A percentile compares a stretch with the other conserved stretches of the same genome.
Conservation (phyloP, 2,329 filamentous ascomycete species). For the Microcyclosporella mali region DNA sequence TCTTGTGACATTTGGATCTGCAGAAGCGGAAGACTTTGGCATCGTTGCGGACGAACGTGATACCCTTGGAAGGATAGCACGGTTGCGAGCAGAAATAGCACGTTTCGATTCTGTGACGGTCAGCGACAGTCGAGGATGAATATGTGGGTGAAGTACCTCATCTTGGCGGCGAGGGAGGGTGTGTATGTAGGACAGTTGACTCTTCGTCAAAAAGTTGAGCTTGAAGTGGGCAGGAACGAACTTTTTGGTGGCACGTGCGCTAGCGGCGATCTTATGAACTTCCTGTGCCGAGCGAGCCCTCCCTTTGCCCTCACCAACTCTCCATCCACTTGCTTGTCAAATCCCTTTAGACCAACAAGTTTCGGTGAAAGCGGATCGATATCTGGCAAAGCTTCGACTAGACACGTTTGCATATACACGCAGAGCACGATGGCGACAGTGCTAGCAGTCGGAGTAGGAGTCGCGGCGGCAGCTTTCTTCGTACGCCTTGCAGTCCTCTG, state of each 20-base stretch:
- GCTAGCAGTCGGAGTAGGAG: slow-evolving; percentile 53
- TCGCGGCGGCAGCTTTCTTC: slow-evolving; percentile 61
- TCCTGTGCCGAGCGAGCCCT: not conserved
- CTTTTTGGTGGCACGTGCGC: slow-evolving; percentile 2
- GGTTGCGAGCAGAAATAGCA: slow-evolving; percentile 68
- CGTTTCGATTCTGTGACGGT: slow-evolving; percentile 49
- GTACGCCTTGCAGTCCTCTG: slow-evolving; percentile 36
- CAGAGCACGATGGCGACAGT: slow-evolving; percentile 50
- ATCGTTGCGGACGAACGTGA: slow-evolving; percentile 63
- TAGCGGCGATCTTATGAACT: not conserved
- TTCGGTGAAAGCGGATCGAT: no score
- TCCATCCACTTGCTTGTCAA: not conserved
- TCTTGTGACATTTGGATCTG: slow-evolving; percentile 61
- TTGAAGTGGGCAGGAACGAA: slow-evolving; percentile 2
- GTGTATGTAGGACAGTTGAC: not conserved
- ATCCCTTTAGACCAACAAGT: no score
- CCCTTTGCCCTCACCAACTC: no score
- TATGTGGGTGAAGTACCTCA: not conserved
- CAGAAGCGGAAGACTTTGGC: slow-evolving; percentile 62
- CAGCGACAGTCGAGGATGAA: not conserved
- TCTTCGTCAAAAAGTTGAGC: not conserved
- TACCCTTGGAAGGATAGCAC: slow-evolving; percentile 58
- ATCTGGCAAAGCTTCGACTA: no score
- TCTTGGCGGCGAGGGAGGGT: not conserved
- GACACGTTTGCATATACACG: no score